phyloP scores from a whole-genome alignment of 2,329 filamentous ascomycete species.

The Cladosporium sp. region DNA sequence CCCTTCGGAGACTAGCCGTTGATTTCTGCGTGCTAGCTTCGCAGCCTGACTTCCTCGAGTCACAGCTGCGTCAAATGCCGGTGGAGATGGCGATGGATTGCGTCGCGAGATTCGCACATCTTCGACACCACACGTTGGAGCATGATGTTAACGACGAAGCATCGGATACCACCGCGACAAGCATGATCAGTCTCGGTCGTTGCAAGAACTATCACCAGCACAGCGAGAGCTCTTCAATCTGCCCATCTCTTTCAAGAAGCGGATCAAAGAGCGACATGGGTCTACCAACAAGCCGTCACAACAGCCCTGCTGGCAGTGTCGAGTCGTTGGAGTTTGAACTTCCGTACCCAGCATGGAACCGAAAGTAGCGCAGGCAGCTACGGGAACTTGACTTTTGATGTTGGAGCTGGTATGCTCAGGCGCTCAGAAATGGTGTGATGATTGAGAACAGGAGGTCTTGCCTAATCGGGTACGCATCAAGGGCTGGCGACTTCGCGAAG shows the following conservation, averaged over 20 bases:
- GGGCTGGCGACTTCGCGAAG: too few species aligned
- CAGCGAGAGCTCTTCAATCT: background rate
- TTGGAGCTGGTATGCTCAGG: too few species aligned
- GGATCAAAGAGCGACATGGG: background rate
- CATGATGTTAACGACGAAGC: background rate
- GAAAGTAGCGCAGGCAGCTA: too few species aligned
- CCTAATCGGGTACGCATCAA: too few species aligned
- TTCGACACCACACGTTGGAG: background rate
- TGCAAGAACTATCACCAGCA: background rate
- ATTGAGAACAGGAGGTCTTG: too few species aligned
- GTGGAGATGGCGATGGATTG: background rate
- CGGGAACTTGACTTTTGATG: too few species aligned
- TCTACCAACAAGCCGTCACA: background rate
- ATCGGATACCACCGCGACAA: background rate
- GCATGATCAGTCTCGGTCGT: background rate
- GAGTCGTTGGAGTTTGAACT: background rate
- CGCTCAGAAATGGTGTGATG: too few species aligned
- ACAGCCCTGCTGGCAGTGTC: background rate
- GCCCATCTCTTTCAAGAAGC: background rate
- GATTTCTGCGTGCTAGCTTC: background rate
- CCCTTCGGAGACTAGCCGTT: background rate
- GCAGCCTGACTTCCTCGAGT: background rate
- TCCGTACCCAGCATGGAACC: too few species aligned
- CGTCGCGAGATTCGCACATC: background rate
- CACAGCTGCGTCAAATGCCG: background rate